Percentiles rank a stretch among this genome's conserved stretches.
These are phyloP conservation scores for Cavenderia fasciculata DNA, from an alignment of 78 protist genomes.

Conservation along the genomic window DNA sequence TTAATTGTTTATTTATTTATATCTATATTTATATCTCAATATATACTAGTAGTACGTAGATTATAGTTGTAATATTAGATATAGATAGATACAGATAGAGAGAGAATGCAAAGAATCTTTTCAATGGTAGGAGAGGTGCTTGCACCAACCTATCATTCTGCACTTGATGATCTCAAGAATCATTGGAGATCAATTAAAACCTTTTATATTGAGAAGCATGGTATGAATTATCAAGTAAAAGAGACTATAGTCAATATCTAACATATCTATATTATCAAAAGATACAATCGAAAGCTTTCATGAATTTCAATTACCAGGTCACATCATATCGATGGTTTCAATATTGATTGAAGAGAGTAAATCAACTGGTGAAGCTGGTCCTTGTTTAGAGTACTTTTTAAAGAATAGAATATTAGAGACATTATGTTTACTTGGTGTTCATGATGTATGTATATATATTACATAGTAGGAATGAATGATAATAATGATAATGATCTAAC, in stretches of 20 bases:
- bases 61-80: no score
- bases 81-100: no score
- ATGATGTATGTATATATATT: constrained; percentile 45
- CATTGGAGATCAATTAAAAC: constrained; percentile 63
- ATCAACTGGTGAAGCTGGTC: constrained; percentile 56
- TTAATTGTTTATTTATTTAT: no score
- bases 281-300: constrained; percentile 69
- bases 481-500: not conserved
- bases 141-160: constrained; percentile 47
- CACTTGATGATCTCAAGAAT: constrained; percentile 51
- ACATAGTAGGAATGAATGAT: not conserved
- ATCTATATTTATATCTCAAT: no score
- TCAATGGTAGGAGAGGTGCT: constrained; percentile 63
- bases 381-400: constrained; percentile 72
- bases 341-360: constrained; percentile 53
- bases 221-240: not conserved
- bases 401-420: constrained; percentile 67
- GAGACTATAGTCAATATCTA: not conserved
- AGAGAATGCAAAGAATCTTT: constrained; percentile 36
- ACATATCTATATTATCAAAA: not conserved
- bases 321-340: constrained; percentile 65
- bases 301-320: constrained; percentile 70
- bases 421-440: constrained; percentile 47
- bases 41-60: no score
- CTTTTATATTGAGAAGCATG: constrained; percentile 34